Percentiles rank a stretch among this genome's conserved stretches.
phyloP scores from a whole-genome alignment of 192 early-diverging fungal species.

The Coemansia sp. region DNA sequence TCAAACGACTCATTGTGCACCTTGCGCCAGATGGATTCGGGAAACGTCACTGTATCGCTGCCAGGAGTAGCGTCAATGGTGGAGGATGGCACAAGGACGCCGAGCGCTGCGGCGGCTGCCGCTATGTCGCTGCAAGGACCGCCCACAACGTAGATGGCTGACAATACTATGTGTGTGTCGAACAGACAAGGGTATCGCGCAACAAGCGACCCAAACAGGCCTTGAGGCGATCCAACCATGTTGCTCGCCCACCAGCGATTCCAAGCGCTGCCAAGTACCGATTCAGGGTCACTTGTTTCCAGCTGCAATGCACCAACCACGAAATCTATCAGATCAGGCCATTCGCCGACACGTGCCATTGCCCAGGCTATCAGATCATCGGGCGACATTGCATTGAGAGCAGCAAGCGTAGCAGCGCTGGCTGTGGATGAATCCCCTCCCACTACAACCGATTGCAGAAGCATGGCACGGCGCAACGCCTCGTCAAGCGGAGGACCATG shows the following conservation, averaged over 20 bases:
- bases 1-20: background rate
- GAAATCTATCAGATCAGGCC: background rate
- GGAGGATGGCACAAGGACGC: background rate
- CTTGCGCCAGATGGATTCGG: background rate
- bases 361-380: slow-evolving; percentile 12
- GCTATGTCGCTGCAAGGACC: slow-evolving; percentile 14
- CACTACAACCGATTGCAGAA: background rate
- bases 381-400: slow-evolving; percentile 9
- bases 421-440: background rate
- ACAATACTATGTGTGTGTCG: slow-evolving; percentile 14
- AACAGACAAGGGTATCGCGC: slow-evolving; percentile 5
- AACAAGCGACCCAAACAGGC: background rate
- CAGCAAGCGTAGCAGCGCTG: slow-evolving; percentile 2
- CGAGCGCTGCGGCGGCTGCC: background rate
- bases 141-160: slow-evolving; percentile 17
- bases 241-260: slow-evolving; percentile 24
- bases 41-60: slow-evolving; percentile 1
- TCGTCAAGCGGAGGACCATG: background rate
- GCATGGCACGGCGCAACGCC: background rate
- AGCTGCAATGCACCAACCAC: background rate
- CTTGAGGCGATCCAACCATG: slow-evolving; percentile 10
- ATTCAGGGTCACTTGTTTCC: background rate
- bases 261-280: slow-evolving; percentile 16
- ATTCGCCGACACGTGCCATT: background rate
- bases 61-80: background rate